Evolutionary conservation across 495 filamentous ascomycete species (phyloP).

Genomic region (Trichoderma orchidacearum): DNA sequence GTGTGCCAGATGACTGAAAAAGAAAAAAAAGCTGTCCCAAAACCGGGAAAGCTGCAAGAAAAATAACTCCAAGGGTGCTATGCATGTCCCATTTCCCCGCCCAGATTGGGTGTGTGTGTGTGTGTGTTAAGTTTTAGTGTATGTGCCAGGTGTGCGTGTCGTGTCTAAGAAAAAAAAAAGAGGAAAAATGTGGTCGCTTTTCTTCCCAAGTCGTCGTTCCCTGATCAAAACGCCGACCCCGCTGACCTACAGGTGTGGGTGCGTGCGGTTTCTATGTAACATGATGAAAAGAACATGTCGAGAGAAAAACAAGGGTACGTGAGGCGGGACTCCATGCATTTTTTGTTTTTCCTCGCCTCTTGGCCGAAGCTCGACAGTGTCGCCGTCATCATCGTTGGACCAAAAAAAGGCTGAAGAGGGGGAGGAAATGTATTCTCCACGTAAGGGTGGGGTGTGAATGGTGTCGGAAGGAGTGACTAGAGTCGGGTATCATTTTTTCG

Average conservation of each 20-base stretch:
- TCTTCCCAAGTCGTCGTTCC: background rate
- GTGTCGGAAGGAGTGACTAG: background rate
- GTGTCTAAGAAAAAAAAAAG: background rate
- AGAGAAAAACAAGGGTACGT: background rate
- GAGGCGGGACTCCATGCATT: background rate
- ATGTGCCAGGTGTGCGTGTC: background rate
- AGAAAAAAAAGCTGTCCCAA: background rate
- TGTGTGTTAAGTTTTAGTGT: background rate
- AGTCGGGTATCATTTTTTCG: background rate
- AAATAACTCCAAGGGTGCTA: background rate
- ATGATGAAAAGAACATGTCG: background rate
- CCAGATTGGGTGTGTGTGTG: background rate
- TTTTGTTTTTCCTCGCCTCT: background rate
- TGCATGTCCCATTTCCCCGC: background rate
- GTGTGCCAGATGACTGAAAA: background rate
- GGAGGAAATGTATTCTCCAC: background rate
- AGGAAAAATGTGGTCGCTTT: background rate
- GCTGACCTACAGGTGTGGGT: background rate
- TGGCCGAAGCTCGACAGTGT: background rate
- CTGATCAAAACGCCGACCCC: background rate
- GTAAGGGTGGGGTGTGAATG: background rate
- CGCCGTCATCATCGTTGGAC: background rate
- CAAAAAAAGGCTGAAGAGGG: background rate
- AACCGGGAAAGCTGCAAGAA: background rate
- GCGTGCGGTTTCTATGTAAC: background rate